These are phyloP conservation scores for Glycine latifolia DNA, from an alignment of 306 rosid species.

Conservation along the genomic window DNA sequence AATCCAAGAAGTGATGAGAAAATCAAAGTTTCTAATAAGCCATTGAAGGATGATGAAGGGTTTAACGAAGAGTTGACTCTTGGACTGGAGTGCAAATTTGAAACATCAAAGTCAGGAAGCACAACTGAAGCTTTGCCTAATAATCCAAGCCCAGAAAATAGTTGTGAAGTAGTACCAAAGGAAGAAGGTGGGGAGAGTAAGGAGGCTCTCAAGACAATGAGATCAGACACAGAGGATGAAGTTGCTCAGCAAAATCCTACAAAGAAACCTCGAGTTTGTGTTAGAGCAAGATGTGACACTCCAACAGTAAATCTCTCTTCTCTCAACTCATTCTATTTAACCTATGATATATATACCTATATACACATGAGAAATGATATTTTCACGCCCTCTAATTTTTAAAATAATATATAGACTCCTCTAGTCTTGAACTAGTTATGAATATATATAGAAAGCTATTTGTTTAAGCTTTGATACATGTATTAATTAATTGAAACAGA, in stretches of 20 bases:
- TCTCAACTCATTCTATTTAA: neutral
- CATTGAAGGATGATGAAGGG: constrained; percentile 38
- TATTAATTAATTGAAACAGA: constrained; percentile 49
- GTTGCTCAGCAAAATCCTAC: constrained; percentile 64
- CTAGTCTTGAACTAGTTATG: no score
- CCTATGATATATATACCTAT: neutral
- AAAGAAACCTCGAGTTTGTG: constrained; percentile 89
- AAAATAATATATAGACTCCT: neutral
- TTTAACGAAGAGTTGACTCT: constrained; percentile 60
- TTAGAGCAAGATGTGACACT: constrained; percentile 85
- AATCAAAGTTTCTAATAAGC: constrained; percentile 41
- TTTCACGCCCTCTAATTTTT: neutral
- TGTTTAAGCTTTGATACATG: constrained; percentile 16
- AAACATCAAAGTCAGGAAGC: constrained; percentile 60
- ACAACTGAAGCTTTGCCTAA: constrained; percentile 52
- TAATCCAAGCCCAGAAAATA: constrained; percentile 57
- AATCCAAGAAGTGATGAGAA: constrained; percentile 51
- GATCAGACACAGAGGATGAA: constrained; percentile 66
- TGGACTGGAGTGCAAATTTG: constrained; percentile 71
- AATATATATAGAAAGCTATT: constrained; percentile 3
- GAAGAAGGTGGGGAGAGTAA: constrained; percentile 64
- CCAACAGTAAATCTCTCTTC: constrained; percentile 66
- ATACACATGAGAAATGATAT: neutral
- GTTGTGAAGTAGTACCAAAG: constrained; percentile 56
- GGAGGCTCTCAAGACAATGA: constrained; percentile 49